Conservation (phyloP, 768 basidiomycete genomes). For the Boletus pseudopeckii region DNA sequence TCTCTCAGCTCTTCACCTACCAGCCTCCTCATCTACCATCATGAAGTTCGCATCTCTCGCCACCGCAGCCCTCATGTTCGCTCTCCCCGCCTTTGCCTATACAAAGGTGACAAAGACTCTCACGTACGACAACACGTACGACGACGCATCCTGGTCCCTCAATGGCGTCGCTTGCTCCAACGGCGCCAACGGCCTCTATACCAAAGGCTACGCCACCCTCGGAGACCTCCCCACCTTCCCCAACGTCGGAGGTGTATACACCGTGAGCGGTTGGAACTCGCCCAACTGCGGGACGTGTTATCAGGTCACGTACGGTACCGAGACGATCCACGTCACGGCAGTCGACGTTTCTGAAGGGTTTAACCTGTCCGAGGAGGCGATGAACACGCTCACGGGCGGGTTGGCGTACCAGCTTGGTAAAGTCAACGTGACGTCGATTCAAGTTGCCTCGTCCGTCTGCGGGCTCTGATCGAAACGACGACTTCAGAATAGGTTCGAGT, state of each 20-base stretch:
- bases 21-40: neutral
- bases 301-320: constrained; percentile 17
- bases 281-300: constrained; percentile 34
- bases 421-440: constrained; percentile 40
- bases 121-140: constrained; percentile 33
- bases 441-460: constrained; percentile 48
- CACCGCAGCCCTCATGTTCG: constrained; percentile 7
- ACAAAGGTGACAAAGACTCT: constrained; percentile 9
- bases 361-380: constrained; percentile 49
- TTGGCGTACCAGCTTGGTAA: constrained; percentile 47
- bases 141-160: constrained; percentile 20
- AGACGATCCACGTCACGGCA: constrained; percentile 21
- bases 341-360: constrained; percentile 37
- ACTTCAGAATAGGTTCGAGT: neutral
- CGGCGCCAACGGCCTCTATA: constrained; percentile 30
- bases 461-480: constrained; percentile 27
- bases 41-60: constrained; percentile 28
- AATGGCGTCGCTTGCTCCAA: constrained; percentile 30
- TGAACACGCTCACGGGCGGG: constrained; percentile 50
- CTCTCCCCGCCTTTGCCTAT: constrained; percentile 17
- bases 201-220: constrained; percentile 32
- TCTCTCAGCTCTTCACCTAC: neutral
- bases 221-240: constrained; percentile 32
- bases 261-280: constrained; percentile 30
- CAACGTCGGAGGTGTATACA: constrained; percentile 32